Evolutionary conservation across 495 filamentous ascomycete genomes (phyloP).

Genomic region (Glarea lozoyensis): DNA sequence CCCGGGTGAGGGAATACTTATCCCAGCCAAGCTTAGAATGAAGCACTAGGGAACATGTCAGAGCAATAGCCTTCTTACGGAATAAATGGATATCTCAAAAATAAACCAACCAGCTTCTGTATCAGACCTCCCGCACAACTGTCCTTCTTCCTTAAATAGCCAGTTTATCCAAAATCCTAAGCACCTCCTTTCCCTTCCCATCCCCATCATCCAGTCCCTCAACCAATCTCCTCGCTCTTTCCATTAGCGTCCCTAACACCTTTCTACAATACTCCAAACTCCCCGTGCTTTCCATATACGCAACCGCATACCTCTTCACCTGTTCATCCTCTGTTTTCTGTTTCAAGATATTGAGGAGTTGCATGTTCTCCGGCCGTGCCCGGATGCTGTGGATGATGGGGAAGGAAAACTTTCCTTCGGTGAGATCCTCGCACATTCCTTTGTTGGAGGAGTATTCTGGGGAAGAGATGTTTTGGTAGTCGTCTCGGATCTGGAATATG

Average conservation of each 20-base stretch:
- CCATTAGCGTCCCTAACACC: conserved; percentile 58
- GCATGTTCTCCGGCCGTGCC: conserved; percentile 64
- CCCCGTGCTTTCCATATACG: conserved; percentile 81
- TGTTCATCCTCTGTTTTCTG: conserved; percentile 80
- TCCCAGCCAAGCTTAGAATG: too few species aligned
- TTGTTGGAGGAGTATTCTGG: conserved; percentile 76
- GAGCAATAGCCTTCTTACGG: too few species aligned
- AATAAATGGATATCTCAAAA: too few species aligned
- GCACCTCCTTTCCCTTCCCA: conserved; percentile 34
- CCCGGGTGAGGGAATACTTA: too few species aligned
- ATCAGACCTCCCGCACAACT: too few species aligned
- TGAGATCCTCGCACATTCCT: conserved; percentile 92
- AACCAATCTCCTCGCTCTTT: conserved; percentile 56
- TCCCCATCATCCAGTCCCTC: conserved; percentile 53
- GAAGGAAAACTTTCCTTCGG: conserved; percentile 97
- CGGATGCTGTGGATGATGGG: conserved; percentile 95
- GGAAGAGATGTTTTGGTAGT: conserved; percentile 81
- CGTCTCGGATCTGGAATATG: conserved; percentile 94
- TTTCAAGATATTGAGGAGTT: conserved; percentile 84
- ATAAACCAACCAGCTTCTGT: too few species aligned
- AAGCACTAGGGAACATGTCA: too few species aligned
- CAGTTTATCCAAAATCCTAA: conserved; percentile 40
- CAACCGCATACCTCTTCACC: conserved; percentile 86
- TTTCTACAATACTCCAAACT: conserved; percentile 79
- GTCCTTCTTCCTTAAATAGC: conserved; percentile 9